These are phyloP conservation scores for Claviceps fusiformis DNA, from an alignment of 2,329 filamentous ascomycete species.

Conservation along the genomic window DNA sequence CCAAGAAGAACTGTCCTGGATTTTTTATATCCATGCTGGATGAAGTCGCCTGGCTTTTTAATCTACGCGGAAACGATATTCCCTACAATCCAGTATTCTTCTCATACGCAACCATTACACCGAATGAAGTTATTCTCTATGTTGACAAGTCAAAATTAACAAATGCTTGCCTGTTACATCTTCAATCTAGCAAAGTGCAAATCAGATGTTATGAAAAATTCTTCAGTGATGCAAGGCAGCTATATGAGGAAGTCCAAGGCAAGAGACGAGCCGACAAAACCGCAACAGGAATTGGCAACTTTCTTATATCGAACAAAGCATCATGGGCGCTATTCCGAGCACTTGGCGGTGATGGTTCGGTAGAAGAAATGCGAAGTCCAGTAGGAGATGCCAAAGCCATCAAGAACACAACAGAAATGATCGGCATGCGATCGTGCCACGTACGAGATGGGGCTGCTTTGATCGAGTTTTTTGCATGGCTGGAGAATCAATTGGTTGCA, in stretches of 20 bases:
- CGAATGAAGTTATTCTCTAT: constrained; percentile 64
- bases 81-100: constrained; percentile 98
- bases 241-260: constrained; percentile 31
- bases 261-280: constrained; percentile 19
- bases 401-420: constrained; percentile 80
- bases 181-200: constrained; percentile 54
- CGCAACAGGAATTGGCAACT: constrained; percentile 40
- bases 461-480: constrained; percentile 89
- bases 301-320: constrained; percentile 73
- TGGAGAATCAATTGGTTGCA: constrained; percentile 72
- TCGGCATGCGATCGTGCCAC: constrained; percentile 89
- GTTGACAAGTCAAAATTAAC: constrained; percentile 69
- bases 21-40: constrained; percentile 92
- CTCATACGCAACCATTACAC: constrained; percentile 82
- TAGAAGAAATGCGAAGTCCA: constrained; percentile 78
- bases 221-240: constrained; percentile 59
- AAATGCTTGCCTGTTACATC: constrained; percentile 52
- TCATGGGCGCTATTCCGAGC: constrained; percentile 87
- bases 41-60: constrained; percentile 97
- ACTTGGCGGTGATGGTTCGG: constrained; percentile 70
- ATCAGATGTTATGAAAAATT: constrained; percentile 74
- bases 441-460: constrained; percentile 85
- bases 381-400: constrained; percentile 84
- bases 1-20: constrained; percentile 76
- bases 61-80: constrained; percentile 86